A percentile compares a stretch with the other conserved stretches of the same genome.
Conservation (phyloP, 2,329 filamentous ascomycete species). For the Ceratocystis papillata region DNA sequence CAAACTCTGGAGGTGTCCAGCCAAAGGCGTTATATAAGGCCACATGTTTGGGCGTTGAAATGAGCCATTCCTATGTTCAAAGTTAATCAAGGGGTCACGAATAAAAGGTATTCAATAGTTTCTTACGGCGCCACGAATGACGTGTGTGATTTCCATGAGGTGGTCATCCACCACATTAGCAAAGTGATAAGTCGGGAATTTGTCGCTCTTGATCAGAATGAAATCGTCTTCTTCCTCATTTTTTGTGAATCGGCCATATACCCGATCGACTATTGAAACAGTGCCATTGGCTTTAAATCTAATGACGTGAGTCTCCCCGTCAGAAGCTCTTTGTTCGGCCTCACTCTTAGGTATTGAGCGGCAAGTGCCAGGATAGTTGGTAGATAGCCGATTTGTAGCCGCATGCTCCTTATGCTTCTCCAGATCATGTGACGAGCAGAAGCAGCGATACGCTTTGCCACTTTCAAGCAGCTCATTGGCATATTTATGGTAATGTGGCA, state of each 20-base stretch:
- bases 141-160: slow-evolving; percentile 89
- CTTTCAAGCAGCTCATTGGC: slow-evolving; percentile 56
- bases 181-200: slow-evolving; percentile 89
- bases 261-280: slow-evolving; percentile 46
- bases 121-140: slow-evolving; percentile 71
- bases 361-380: slow-evolving; percentile 55
- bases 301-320: slow-evolving; percentile 63
- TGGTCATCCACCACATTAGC: slow-evolving; percentile 97
- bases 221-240: slow-evolving; percentile 60
- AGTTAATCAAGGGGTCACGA: too few relatives aligned
- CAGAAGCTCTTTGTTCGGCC: slow-evolving; percentile 56
- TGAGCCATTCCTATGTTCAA: slow-evolving; percentile 68
- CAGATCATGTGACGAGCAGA: slow-evolving; percentile 66
- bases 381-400: slow-evolving; percentile 40
- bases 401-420: slow-evolving; percentile 54
- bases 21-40: slow-evolving; percentile 65
- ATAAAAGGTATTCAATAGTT: too few relatives aligned
- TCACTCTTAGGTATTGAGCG: slow-evolving; percentile 53
- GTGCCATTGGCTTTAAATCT: slow-evolving; percentile 53
- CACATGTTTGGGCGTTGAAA: slow-evolving; percentile 69
- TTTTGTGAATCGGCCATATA: slow-evolving; percentile 60
- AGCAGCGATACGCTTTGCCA: slow-evolving; percentile 81
- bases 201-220: slow-evolving; percentile 82
- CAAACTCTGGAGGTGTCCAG: slow-evolving; percentile 64
- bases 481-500: slow-evolving; percentile 59